Percentiles rank a stretch among this genome's conserved stretches.
These are phyloP conservation scores for Pythium biforme DNA, from an alignment of 352 stramenopile species.

Conservation along the genomic window DNA sequence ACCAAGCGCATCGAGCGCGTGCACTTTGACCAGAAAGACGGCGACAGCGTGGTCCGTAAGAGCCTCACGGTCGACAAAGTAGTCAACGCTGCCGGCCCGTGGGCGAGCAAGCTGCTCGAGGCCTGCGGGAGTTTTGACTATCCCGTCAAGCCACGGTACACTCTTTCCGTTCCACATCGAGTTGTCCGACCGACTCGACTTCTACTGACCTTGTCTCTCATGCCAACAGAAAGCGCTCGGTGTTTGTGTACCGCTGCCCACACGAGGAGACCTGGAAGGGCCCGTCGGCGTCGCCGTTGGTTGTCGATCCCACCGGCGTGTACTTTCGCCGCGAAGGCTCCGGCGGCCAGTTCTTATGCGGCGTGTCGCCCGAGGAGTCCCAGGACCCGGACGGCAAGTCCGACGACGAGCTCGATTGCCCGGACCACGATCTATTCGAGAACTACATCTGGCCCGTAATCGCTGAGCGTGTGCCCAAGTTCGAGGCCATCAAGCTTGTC, in stretches of 20 bases:
- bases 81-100: constrained; percentile 75
- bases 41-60: constrained; percentile 26
- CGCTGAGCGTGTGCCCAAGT: constrained; percentile 64
- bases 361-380: constrained; percentile 54
- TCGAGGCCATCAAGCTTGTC: constrained; percentile 81
- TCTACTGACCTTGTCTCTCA: background rate
- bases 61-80: constrained; percentile 52
- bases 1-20: constrained; percentile 63
- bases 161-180: background rate
- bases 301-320: constrained; percentile 73
- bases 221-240: constrained; percentile 53
- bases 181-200: background rate
- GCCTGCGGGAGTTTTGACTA: constrained; percentile 72
- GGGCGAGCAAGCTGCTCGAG: constrained; percentile 66
- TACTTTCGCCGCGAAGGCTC: constrained; percentile 80
- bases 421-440: constrained; percentile 72
- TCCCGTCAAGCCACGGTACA: constrained; percentile 59
- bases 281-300: constrained; percentile 55
- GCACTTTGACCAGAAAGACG: constrained; percentile 40
- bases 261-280: constrained; percentile 77
- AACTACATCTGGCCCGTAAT: constrained; percentile 83
- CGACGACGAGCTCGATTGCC: constrained; percentile 63
- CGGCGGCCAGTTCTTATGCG: constrained; percentile 70
- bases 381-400: constrained; percentile 64
- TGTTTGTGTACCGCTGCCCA: constrained; percentile 80